Base-by-base conservation (phyloP, 257 asterid species). In the Ehretia macrophylla region DNA sequence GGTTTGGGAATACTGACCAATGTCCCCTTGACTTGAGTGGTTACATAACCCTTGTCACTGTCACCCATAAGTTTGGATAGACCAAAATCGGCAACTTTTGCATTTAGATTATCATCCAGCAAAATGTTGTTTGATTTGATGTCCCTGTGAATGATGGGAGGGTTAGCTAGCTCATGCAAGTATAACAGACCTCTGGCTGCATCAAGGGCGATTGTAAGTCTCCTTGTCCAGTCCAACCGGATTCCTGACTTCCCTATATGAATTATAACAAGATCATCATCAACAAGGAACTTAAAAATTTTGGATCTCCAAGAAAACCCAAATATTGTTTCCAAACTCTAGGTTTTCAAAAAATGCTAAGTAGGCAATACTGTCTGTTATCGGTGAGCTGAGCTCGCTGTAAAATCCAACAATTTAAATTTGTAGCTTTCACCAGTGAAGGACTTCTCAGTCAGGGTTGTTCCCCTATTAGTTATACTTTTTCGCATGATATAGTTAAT, bases 1-100 rank as follows among this genome's bases (percentile, higher is more conserved):
- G 19, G 17, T 39, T 22, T 17, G 9, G 40, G 1, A 20, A 10
- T 49, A 64, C 90, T 77, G 54, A 85, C 96, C 87, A 91, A 48
- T 68, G 98, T 91, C 60, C 96, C 98, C 77, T 91, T 91, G 66
- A 91, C 98, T 81, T 91, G 98, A 47, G 96, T 91, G 39, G 83
- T 77, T 64, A 91, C 79, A 53, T 91, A 81, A 51, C 96, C 92
- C 68, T 83, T 85, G 32, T 78, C 79, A n/a, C 77, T 75, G 58
- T 87, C 97, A 23, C 86, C 85, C 80, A 91, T 42, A 66, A 78
- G 94, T 74, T 90, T 87, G 1, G 98, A 91, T 19, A 91, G 62
- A 57, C 98, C 98, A 63, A 91, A 91, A 66, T 91, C 98, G 17
- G 98, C 95, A 18, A 91, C 98, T 72, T 88, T 83, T 13, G 98